These are phyloP conservation scores for Beauveria sp. DNA, from an alignment of 2,329 filamentous ascomycete genomes.

Conservation along the genomic window DNA sequence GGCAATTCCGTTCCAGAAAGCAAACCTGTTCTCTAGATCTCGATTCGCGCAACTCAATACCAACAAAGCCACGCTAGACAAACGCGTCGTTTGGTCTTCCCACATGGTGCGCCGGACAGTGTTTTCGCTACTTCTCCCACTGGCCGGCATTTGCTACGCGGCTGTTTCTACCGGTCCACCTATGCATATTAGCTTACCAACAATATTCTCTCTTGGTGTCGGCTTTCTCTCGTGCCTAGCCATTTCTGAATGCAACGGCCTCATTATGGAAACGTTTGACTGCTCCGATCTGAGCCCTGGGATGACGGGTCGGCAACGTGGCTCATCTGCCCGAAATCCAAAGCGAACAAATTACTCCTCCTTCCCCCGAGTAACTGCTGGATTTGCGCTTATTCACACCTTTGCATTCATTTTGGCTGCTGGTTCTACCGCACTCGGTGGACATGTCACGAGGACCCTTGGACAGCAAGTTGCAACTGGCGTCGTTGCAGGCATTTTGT, in stretches of 20 bases:
- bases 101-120: constrained; percentile 61
- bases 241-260: constrained; percentile 66
- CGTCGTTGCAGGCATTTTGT: constrained; percentile 58
- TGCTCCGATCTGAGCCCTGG: constrained; percentile 71
- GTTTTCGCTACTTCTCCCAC: constrained; percentile 60
- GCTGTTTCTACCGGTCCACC: constrained; percentile 56
- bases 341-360: constrained; percentile 64
- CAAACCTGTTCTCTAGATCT: constrained; percentile 58
- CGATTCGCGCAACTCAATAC: constrained; percentile 51
- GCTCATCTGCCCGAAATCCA: constrained; percentile 28
- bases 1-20: constrained; percentile 68
- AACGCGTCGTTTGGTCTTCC: constrained; percentile 60
- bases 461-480: constrained; percentile 63
- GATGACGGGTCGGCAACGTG: constrained; percentile 51
- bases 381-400: constrained; percentile 62
- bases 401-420: constrained; percentile 64
- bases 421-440: constrained; percentile 59
- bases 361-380: constrained; percentile 66
- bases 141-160: constrained; percentile 61
- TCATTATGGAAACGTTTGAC: constrained; percentile 77
- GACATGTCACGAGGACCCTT: constrained; percentile 56
- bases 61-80: constrained; percentile 60
- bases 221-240: constrained; percentile 67
- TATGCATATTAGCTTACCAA: constrained; percentile 54
- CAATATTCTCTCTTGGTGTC: constrained; percentile 56